Evolutionary conservation across 192 early-diverging fungal genomes (phyloP).

Genomic region (Backusella australiensis): DNA sequence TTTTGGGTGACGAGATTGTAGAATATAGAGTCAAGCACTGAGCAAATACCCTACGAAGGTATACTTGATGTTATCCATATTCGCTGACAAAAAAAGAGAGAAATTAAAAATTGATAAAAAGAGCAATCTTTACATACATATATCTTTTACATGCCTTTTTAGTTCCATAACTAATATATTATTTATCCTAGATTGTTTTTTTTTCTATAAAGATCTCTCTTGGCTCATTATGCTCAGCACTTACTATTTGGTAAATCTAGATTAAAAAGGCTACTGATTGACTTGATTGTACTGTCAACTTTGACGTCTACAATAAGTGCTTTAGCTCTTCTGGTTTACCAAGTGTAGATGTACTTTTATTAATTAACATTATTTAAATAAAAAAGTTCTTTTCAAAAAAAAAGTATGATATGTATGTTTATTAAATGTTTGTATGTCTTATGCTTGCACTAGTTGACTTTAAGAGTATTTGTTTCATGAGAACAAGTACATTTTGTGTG

Average conservation of each 20-base stretch:
- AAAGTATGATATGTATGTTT: not conserved
- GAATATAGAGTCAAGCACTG: constrained; percentile 22
- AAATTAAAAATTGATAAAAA: not conserved
- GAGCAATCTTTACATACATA: not conserved
- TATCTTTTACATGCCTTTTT: not conserved
- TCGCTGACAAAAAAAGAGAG: constrained; percentile 12
- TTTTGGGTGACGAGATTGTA: constrained; percentile 19
- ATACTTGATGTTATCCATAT: constrained; percentile 15
- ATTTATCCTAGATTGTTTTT: not conserved
- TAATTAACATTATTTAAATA: not conserved
- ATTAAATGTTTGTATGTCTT: not conserved
- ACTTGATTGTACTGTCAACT: not conserved
- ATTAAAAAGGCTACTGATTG: not conserved
- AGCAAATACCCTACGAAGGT: constrained; percentile 12
- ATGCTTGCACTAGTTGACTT: not conserved
- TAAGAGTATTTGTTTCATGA: not conserved
- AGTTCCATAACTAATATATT: not conserved
- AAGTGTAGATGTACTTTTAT: not conserved
- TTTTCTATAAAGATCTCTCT: not conserved
- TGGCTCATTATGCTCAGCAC: not conserved
- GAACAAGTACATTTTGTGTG: not conserved
- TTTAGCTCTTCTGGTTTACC: not conserved
- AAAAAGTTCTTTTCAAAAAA: not conserved
- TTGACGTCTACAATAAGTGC: not conserved
- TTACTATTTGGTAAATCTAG: not conserved